Base-by-base conservation (phyloP, 2,329 filamentous ascomycete species). In the Trichoderma atrobrunneum region DNA sequence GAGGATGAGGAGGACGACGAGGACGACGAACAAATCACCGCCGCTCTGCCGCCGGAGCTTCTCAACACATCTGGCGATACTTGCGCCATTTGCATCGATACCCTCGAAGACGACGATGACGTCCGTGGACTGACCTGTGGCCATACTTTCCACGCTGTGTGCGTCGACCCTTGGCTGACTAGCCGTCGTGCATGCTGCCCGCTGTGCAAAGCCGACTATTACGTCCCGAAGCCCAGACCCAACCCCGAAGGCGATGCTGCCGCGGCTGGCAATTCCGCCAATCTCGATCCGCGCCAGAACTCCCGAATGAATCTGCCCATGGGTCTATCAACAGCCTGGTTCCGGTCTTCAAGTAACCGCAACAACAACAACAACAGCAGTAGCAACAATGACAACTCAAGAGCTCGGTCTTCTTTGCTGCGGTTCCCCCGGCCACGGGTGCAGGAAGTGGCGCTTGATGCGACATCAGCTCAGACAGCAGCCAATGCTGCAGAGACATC, bases 201-300 rank as follows among this genome's bases (percentile, higher is more conserved):
- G 7, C 90, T 99, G 7, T 99, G 96, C 86, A 99, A 99, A 84
- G 93, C 95, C 54, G 96, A 99, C 79, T 99, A 98, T 81, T 98
- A 97, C 81, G 91, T 94, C 3, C 95, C 96, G 0, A 98, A 98
- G 83, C 93, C 94, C 65, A 92, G 94, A 18, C 86, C 92, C 3
- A 79, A 81, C 11, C 81, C 84, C 12, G 81, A 83, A 16, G 71
- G 68, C 18, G 74, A 76, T 30, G 65, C 64, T 32, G 70, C 59
- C 34, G 39, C 64, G 11, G 28, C 72, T 26, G 76, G 76, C 60
- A 76, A 73, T 32, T 32, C 71, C 34, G 60, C 73, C 10, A 78
- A 73, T 48, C 77, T 81, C 30, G 80, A 81, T 56, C 74, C 82
- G 48, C 82, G 83, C 39, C 81, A 79, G 64, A 83, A 84, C 63